These are phyloP conservation scores for Cyclotella sp. DNA, from an alignment of 108 stramenopile genomes.

Conservation along the genomic window DNA sequence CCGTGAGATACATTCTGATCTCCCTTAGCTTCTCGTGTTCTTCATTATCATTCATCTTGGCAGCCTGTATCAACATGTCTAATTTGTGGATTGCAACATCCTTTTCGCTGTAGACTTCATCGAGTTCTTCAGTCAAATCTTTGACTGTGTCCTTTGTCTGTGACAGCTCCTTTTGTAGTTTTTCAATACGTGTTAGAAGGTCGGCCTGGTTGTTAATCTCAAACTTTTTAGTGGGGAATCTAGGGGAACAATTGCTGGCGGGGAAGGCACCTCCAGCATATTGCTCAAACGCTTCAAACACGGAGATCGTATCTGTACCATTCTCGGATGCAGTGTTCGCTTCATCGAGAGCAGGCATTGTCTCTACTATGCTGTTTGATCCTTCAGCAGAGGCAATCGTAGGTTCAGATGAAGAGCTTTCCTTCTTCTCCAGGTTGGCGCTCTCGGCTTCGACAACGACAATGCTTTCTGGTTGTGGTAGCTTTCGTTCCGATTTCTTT, in stretches of 20 bases:
- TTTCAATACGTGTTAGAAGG: conserved; percentile 8
- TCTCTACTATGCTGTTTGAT: conserved; percentile 7
- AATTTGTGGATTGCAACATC: conserved; percentile 11
- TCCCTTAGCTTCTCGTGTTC: conserved; percentile 8
- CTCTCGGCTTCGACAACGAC: not conserved
- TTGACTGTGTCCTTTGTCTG: not conserved
- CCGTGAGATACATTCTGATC: conserved; percentile 11
- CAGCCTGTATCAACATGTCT: conserved; percentile 13
- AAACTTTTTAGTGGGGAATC: not conserved
- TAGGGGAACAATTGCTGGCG: not conserved
- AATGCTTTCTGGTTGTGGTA: not conserved
- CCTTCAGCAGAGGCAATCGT: not conserved
- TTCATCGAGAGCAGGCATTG: not conserved
- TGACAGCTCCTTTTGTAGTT: conserved; percentile 4
- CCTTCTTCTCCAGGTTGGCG: not conserved
- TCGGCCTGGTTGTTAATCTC: conserved; percentile 2
- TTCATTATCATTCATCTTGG: not conserved
- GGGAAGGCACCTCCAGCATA: not conserved
- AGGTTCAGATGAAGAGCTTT: conserved; percentile 1
- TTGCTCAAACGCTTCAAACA: conserved; percentile 9
- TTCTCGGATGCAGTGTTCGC: not conserved
- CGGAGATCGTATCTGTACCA: not conserved
- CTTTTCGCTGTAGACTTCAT: conserved; percentile 15
- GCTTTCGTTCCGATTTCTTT: not conserved
- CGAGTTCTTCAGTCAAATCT: conserved; percentile 17